Percentiles rank a stretch among this genome's conserved stretches.
Evolutionary conservation across 202 grass and related monocot species (phyloP).

Genomic region (Bolboschoenoplectus hybrid): DNA sequence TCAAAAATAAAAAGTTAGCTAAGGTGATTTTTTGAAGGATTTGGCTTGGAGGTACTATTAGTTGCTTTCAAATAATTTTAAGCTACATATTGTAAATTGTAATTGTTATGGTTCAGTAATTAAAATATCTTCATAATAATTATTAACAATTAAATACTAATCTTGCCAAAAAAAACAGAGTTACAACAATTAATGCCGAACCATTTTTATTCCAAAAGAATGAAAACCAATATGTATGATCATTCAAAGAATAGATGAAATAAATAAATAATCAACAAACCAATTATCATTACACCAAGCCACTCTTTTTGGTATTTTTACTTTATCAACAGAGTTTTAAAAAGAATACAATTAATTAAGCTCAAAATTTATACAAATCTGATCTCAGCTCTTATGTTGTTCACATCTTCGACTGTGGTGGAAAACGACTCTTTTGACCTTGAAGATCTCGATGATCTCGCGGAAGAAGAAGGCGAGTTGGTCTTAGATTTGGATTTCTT

Average conservation of each 20-base stretch:
- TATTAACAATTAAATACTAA: not conserved
- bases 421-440: slow-evolving; percentile 36
- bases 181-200: slow-evolving; percentile 1
- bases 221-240: not conserved
- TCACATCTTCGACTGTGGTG: slow-evolving; percentile 36
- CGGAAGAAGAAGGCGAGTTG: slow-evolving; percentile 24
- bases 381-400: slow-evolving; percentile 34
- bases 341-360: not conserved
- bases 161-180: not conserved
- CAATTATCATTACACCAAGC: slow-evolving; percentile 17
- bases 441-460: slow-evolving; percentile 41
- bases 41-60: too few species aligned
- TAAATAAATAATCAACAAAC: slow-evolving; percentile 16
- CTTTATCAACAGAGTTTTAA: not conserved
- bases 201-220: slow-evolving; percentile 24
- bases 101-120: not conserved
- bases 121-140: not conserved
- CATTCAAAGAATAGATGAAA: slow-evolving; percentile 35
- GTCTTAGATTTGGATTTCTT: slow-evolving; percentile 38
- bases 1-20: too few species aligned
- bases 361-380: slow-evolving; percentile 43
- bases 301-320: slow-evolving; percentile 17
- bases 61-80: too few species aligned
- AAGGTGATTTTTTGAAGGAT: too few species aligned
- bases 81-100: not conserved